Percentiles rank a stretch among this genome's conserved stretches.
These are phyloP conservation scores for Colletotrichum echinochloae DNA, from an alignment of 2,329 filamentous ascomycete species.

Conservation along the genomic window DNA sequence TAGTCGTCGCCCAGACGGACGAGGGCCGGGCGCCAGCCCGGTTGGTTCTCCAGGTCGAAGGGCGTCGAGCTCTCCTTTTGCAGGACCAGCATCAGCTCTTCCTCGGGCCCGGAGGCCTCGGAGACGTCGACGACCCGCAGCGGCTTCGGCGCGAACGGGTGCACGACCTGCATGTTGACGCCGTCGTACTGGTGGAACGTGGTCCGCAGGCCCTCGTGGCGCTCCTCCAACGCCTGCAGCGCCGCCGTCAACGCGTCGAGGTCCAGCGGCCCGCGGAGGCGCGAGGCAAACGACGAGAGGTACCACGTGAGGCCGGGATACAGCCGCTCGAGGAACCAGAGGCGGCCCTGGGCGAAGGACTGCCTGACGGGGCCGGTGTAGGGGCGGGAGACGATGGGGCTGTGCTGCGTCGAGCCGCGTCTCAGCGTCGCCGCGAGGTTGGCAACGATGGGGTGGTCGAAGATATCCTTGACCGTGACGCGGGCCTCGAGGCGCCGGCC, in stretches of 20 bases:
- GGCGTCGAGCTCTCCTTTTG: not conserved
- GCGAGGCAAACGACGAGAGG: conserved; percentile 38
- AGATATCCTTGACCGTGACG: conserved; percentile 32
- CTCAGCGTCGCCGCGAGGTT: conserved; percentile 10
- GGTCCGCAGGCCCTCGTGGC: conserved; percentile 43
- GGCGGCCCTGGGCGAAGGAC: conserved; percentile 43
- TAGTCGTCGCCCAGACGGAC: conserved; percentile 10
- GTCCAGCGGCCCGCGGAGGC: conserved; percentile 37
- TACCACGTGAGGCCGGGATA: conserved; percentile 41
- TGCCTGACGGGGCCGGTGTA: conserved; percentile 41
- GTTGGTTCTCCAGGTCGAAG: conserved; percentile 15
- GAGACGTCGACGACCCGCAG: conserved; percentile 2
- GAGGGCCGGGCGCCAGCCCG: conserved; percentile 33
- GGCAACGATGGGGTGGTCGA: conserved; percentile 20
- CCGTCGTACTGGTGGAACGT: conserved; percentile 35
- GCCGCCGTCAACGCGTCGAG: conserved; percentile 34
- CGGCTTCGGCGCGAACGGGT: conserved; percentile 8
- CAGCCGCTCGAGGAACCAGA: conserved; percentile 45
- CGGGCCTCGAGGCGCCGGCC: conserved; percentile 22
- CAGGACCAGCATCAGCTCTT: not conserved
- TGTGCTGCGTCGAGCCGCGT: conserved; percentile 10
- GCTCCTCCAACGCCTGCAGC: conserved; percentile 39
- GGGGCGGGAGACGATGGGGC: not conserved
- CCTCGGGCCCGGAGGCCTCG: not conserved
- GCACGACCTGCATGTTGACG: conserved; percentile 19